Percentiles rank a stretch among this genome's conserved stretches.
phyloP scores from a whole-genome alignment of 2,329 filamentous ascomycete genomes.

The Paracamarosporium sp. region DNA sequence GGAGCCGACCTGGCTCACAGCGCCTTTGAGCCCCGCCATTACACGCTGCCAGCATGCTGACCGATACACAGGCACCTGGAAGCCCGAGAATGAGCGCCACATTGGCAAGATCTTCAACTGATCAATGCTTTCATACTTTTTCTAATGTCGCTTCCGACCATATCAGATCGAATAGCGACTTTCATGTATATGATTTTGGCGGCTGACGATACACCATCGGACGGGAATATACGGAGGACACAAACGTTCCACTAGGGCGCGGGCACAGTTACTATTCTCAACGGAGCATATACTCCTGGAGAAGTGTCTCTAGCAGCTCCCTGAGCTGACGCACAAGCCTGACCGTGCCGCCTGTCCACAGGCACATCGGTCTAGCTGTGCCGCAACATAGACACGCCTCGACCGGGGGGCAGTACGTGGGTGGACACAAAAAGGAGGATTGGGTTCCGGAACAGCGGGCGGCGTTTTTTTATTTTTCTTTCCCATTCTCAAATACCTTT shows the following conservation, averaged over 20 bases:
- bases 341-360: neutral
- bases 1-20: constrained; percentile 13
- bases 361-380: neutral
- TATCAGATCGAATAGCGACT: neutral
- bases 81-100: constrained; percentile 42
- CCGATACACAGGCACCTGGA: constrained; percentile 41
- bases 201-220: constrained; percentile 3
- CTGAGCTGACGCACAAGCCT: neutral
- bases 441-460: neutral
- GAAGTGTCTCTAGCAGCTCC: neutral
- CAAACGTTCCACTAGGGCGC: neutral
- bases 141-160: constrained; percentile 2
- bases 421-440: constrained; percentile 2
- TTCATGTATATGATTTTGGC: constrained; percentile 27
- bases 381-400: too few relatives aligned
- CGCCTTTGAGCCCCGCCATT: constrained; percentile 7
- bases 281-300: neutral
- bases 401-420: too few relatives aligned
- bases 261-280: neutral
- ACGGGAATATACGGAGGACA: neutral
- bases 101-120: constrained; percentile 42
- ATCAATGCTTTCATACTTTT: constrained; percentile 6
- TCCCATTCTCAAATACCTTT: neutral
- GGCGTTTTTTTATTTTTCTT: neutral
- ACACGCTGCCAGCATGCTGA: constrained; percentile 27